Base-by-base conservation (phyloP, 2,329 filamentous ascomycete genomes). In the Penicillium paneum region DNA sequence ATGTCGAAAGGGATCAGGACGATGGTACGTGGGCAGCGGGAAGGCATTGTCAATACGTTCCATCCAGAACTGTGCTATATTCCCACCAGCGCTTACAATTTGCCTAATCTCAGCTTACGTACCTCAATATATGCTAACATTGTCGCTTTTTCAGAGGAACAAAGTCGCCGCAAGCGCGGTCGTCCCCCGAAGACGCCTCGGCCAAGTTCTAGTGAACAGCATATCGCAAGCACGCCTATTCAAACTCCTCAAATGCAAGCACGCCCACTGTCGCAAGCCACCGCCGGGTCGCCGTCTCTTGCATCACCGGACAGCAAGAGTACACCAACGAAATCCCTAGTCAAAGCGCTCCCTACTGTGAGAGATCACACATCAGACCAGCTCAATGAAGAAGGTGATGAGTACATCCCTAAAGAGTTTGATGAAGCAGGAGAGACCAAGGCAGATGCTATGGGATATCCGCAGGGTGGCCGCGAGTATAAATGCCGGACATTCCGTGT, bases 291-390 rank as follows among this genome's bases (percentile, higher is more conserved):
- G 19, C 83, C 83, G 13, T 75, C 77, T 19, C 90, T 84, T 58
- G 72, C 78, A 17, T 85, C 84, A 13, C 82, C 89, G 3, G 62
- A 73, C 15, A 54, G 34, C 40, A 94, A 93, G 74, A 83, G 87
- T 3, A 94, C 91, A 15, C 85, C 89, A 5, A 62, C 71, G 21
- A 94, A 93, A 74, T 91, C 91, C 10, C 90, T 93, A 8, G 81
- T 97, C 64, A 99, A 99, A 76, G 94, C 94, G 0, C 80, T 99
- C 40, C 94, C 94, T 3, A 97, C 94, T 4, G 94, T 97, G 13
- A 83, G 94, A 74, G 94, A 99, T 69, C 94, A 99, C 72, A 99
- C 94, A 3, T 97, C 93, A 15, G 93, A 97, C 71, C 93, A 97
- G 73, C 83, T 99, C 29, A 91, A 90, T 49, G 81, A 88, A 28